Evolutionary conservation across 257 asterid genomes (phyloP).

Genomic region (Pogostemon cablin): DNA sequence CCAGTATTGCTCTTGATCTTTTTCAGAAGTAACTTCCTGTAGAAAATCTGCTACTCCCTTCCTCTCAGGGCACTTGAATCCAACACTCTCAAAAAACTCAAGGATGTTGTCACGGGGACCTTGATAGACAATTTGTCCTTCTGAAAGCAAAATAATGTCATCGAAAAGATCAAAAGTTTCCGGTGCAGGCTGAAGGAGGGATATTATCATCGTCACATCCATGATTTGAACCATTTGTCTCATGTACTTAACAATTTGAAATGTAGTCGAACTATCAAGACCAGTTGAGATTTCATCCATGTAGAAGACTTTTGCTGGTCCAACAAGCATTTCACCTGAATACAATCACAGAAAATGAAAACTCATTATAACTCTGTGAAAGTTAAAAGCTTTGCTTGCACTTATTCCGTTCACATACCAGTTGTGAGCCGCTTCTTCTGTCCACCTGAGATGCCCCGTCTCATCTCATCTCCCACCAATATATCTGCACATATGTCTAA

Average conservation of each 20-base stretch:
- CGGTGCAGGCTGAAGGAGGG: constrained; percentile 97
- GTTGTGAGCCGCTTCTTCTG: constrained; percentile 96
- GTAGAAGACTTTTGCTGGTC: constrained; percentile 93
- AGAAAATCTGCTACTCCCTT: constrained; percentile 93
- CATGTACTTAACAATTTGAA: constrained; percentile 81
- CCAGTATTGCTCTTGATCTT: constrained; percentile 97
- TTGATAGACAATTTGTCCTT: constrained; percentile 78
- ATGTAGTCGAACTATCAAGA: constrained; percentile 93
- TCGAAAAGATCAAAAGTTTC: constrained; percentile 92
- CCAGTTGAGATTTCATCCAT: constrained; percentile 99
- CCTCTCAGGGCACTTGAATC: constrained; percentile 93
- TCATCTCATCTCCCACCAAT: constrained; percentile 88
- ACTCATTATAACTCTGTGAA: neutral
- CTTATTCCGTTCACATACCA: constrained; percentile 43
- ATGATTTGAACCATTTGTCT: constrained; percentile 90
- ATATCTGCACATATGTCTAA: constrained; percentile 92
- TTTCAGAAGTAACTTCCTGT: constrained; percentile 89
- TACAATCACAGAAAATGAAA: constrained; percentile 1
- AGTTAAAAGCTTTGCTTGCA: constrained; percentile 5
- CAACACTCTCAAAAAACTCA: constrained; percentile 78
- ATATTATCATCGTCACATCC: constrained; percentile 89
- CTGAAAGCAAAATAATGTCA: constrained; percentile 80
- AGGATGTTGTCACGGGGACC: constrained; percentile 90
- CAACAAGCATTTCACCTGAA: constrained; percentile 96
- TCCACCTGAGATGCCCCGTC: constrained; percentile 96